These are phyloP conservation scores for Novakomyces olei DNA, from an alignment of 805 yeast genomes.

Conservation along the genomic window DNA sequence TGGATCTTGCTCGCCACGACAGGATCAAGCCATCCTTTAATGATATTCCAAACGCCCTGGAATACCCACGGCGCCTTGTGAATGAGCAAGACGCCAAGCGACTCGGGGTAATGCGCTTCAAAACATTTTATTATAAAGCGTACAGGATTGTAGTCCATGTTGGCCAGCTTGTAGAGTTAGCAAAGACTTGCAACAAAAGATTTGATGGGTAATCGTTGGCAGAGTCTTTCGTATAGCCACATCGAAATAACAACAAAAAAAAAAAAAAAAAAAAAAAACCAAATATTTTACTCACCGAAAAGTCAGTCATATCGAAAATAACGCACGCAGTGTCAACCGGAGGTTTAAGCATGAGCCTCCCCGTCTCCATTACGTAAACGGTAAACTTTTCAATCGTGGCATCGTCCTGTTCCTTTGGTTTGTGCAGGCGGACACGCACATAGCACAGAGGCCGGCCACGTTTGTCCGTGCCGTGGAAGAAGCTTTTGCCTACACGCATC, in stretches of 20 bases:
- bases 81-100: slow-evolving; percentile 59
- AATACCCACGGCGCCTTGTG: slow-evolving; percentile 96
- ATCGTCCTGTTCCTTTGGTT: slow-evolving; percentile 40
- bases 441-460: slow-evolving; percentile 57
- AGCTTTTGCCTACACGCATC: slow-evolving; percentile 45
- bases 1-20: slow-evolving; percentile 80
- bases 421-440: slow-evolving; percentile 61
- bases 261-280: too few relatives aligned
- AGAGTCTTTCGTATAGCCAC: neutral
- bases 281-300: too few relatives aligned
- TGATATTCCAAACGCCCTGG: slow-evolving; percentile 79
- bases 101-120: slow-evolving; percentile 94
- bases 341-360: slow-evolving; percentile 51
- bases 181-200: neutral
- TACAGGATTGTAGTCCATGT: slow-evolving; percentile 83
- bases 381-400: slow-evolving; percentile 60
- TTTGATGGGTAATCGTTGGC: neutral
- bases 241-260: too few relatives aligned
- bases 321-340: slow-evolving; percentile 65
- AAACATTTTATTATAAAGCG: slow-evolving; percentile 73
- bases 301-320: slow-evolving; percentile 67
- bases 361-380: slow-evolving; percentile 52
- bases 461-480: slow-evolving; percentile 51
- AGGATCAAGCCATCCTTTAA: slow-evolving; percentile 89
- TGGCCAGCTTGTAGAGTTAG: slow-evolving; percentile 26